Conservation (phyloP, 257 asterid species). For the Thymus quinquecostatus region DNA sequence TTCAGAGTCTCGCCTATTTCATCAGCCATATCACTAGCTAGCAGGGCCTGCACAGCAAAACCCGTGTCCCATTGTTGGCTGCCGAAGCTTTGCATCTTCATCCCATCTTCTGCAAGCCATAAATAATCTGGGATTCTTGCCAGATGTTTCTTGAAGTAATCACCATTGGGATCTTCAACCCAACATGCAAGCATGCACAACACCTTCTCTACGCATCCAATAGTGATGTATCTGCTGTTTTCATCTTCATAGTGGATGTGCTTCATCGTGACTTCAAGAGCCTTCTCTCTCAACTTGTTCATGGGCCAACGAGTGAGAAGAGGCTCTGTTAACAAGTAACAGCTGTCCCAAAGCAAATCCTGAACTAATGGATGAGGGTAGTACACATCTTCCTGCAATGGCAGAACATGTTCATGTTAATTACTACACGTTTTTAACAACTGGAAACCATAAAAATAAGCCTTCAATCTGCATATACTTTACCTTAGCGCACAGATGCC, state of each 20-base stretch:
- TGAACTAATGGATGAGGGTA: conserved; percentile 76
- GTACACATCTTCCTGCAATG: conserved; percentile 67
- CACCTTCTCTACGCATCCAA: conserved; percentile 77
- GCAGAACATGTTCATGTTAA: not conserved
- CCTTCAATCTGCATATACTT: not conserved
- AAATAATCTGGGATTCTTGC: conserved; percentile 74
- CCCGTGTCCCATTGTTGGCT: conserved; percentile 93
- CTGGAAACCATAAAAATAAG: not conserved
- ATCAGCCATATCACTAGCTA: conserved; percentile 61
- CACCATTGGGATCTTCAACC: conserved; percentile 80
- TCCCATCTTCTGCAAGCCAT: conserved; percentile 86
- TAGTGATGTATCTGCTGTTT: conserved; percentile 68
- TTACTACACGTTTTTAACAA: not conserved
- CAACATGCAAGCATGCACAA: conserved; percentile 79
- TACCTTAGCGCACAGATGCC: conserved; percentile 74
- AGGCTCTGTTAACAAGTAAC: conserved; percentile 62
- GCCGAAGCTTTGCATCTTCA: conserved; percentile 93
- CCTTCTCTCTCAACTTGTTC: conserved; percentile 63
- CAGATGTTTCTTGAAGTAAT: conserved; percentile 75
- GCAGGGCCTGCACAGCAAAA: conserved; percentile 76
- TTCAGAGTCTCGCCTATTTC: conserved; percentile 70
- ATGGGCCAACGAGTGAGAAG: conserved; percentile 75
- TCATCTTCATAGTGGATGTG: conserved; percentile 84
- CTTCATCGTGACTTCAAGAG: conserved; percentile 64
- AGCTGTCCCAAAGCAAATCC: conserved; percentile 73